A percentile compares a stretch with the other conserved stretches of the same genome.
phyloP scores from a whole-genome alignment of 768 basidiomycete genomes.

The Hericium coralloides region DNA sequence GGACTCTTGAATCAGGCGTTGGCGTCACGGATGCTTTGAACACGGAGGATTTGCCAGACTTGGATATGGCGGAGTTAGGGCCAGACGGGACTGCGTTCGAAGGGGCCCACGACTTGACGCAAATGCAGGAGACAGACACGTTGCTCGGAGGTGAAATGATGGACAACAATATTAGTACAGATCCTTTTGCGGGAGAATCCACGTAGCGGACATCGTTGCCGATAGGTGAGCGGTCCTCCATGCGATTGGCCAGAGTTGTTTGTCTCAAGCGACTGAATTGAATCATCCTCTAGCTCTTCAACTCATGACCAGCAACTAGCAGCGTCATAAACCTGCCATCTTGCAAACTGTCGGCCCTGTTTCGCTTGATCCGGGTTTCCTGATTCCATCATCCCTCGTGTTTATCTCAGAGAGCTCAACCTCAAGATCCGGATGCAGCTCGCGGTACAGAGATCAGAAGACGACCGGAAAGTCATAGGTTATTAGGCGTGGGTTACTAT shows the following conservation, averaged over 20 bases:
- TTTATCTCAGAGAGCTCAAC: constrained; percentile 4
- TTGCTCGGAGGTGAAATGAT: constrained; percentile 54
- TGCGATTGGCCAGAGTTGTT: no score
- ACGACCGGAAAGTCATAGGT: neutral
- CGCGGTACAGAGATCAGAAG: constrained; percentile 21
- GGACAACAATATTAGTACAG: constrained; percentile 37
- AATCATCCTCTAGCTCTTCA: no score
- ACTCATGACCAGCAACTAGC: no score
- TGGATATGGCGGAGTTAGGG: constrained; percentile 58
- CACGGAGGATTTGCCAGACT: constrained; percentile 31
- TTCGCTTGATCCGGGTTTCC: no score
- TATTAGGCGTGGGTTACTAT: no score
- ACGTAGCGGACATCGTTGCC: no score
- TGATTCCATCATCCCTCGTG: neutral
- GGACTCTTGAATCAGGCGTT: constrained; percentile 33
- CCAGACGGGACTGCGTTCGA: constrained; percentile 58
- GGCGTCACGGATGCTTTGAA: constrained; percentile 15
- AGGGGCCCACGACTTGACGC: constrained; percentile 41
- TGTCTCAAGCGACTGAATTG: no score
- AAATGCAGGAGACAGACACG: constrained; percentile 43
- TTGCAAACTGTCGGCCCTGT: no score
- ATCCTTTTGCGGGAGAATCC: constrained; percentile 41
- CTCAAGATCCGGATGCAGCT: neutral
- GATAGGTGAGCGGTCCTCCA: no score
- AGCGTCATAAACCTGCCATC: no score